Conservation (phyloP, 73 alveolate genomes). For the Uronychia setigera region DNA sequence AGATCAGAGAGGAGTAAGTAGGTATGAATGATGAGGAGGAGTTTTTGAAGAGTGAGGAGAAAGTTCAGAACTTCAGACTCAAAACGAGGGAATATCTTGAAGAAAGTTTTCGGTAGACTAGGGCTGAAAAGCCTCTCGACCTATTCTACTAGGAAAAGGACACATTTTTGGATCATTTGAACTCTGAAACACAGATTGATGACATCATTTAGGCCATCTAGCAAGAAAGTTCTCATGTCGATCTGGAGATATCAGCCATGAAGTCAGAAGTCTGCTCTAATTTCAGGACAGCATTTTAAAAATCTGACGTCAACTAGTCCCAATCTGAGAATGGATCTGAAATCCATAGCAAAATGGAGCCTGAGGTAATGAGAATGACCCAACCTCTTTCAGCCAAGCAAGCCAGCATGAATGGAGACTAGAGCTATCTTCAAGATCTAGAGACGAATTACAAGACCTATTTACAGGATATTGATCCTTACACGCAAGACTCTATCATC, state of each 20-base stretch:
- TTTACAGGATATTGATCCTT: neutral
- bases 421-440: neutral
- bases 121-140: neutral
- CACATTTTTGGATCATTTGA: neutral
- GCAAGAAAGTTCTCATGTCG: too few species aligned
- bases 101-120: neutral
- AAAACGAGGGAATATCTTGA: neutral
- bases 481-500: neutral
- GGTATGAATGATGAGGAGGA: neutral
- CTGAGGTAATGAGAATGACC: too few species aligned
- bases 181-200: too few species aligned
- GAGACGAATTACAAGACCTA: neutral
- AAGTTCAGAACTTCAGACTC: neutral
- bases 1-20: neutral
- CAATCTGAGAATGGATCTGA: too few species aligned
- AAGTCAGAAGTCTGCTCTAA: too few species aligned
- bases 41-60: neutral
- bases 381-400: too few species aligned
- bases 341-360: too few species aligned
- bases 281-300: too few species aligned
- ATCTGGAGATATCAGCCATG: too few species aligned
- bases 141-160: neutral
- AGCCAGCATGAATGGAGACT: neutral
- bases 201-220: too few species aligned
- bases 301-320: too few species aligned